A percentile compares a stretch with the other conserved stretches of the same genome.
Evolutionary conservation across 345 rosid genomes (phyloP).

Genomic region (thale cress (Arabidopsis thaliana)): TAIR10.1 NC_003076.8:6798001-6798500

Average conservation of each 20-base stretch:
- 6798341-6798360: slow-evolving; percentile 78
- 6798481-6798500: slow-evolving; percentile 77
- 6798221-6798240: slow-evolving; percentile 83
- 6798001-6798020: background rate
- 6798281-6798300: slow-evolving; percentile 67
- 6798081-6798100: background rate
- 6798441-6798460: background rate
- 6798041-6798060: background rate
- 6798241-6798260: slow-evolving; percentile 82
- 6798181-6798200: slow-evolving; percentile 90
- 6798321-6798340: slow-evolving; percentile 81
- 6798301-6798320: slow-evolving; percentile 94
- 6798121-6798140: slow-evolving; percentile 3
- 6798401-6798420: slow-evolving; percentile 37
- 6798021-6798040: background rate
- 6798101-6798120: background rate
- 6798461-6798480: slow-evolving; percentile 39
- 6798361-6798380: slow-evolving; percentile 70
- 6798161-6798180: slow-evolving; percentile 55
- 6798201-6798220: slow-evolving; percentile 90
- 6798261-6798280: slow-evolving; percentile 77
- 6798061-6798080: background rate
- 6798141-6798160: background rate
- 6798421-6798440: no score
- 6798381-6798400: slow-evolving; percentile 68